Evolutionary conservation across 495 filamentous ascomycete species (phyloP), one percentile per base, ranked within the genome.

Genomic region (Aeminium ludgeri): DNA sequence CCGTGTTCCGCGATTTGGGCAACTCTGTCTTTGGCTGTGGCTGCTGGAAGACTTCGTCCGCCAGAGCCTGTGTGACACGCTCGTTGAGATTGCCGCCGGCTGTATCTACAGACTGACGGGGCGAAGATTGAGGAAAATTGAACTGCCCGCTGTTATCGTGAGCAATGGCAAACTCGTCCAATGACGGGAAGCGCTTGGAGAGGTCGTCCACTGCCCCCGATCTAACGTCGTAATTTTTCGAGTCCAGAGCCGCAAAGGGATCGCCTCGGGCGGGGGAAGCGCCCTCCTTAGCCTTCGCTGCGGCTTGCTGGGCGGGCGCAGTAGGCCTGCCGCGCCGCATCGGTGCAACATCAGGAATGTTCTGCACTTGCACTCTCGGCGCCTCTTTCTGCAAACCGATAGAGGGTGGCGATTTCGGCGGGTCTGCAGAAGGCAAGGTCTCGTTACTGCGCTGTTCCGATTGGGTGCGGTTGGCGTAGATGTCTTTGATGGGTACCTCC

Each of bases 101-200:
- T 44, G 77, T 73, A 28, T 70, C 73, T 32, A 74, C 59, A 39
- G 67, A 62, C 29, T 70, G 59, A 11, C 59, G 58, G 10, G 67
- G 50, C 25, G 66, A 60, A 30, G 63, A 53, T 13, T 68, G 55
- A 35, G 69, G 56, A 55, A 95, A 95, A n/a, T 89, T 78, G 55
- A 94, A 95, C 42, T 85, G 89, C 38, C 72, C 65, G 10, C 83
- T 81, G 30, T 78, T 74, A 49, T 94, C 85, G 48, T 93, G 84
- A 31, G 94, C 65, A 30, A 96, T 67, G 18, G 86, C 73, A 55
- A 97, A 97, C 48, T 96, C 83, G 45, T 97, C 87, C 20, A 97
- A 66, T 8, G 83, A 83, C 2, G 89, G 89, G 50, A 95, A 97
- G 37, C 80, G 72, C 34, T 74, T 70, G 2, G 86, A 81, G 38